Percentiles rank a stretch among this genome's conserved stretches.
These are phyloP conservation scores for Ilex aquifolium DNA, from an alignment of 257 asterid genomes.

Conservation along the genomic window DNA sequence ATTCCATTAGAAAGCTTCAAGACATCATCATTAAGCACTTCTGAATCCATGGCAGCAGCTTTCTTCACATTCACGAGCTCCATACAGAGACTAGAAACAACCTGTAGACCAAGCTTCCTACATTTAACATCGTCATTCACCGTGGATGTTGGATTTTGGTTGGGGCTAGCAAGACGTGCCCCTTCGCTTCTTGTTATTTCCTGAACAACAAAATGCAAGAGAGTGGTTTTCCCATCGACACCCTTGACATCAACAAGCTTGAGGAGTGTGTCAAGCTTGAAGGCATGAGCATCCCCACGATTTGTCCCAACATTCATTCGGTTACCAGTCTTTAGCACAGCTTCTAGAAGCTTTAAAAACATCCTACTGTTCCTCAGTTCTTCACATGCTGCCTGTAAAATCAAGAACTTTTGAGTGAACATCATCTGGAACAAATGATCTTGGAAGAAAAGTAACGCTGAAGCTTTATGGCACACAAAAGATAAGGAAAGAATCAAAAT, in stretches of 20 bases:
- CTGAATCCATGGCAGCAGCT: conserved; percentile 33
- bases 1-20: conserved; percentile 21
- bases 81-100: conserved; percentile 16
- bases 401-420: neutral
- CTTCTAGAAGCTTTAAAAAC: conserved; percentile 31
- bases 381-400: conserved; percentile 21
- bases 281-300: conserved; percentile 30
- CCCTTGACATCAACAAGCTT: conserved; percentile 30
- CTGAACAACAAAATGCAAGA: conserved; percentile 27
- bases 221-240: conserved; percentile 27
- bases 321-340: conserved; percentile 26
- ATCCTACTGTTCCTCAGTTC: conserved; percentile 25
- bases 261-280: conserved; percentile 26
- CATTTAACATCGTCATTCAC: conserved; percentile 6
- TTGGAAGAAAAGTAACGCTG: too few relatives aligned
- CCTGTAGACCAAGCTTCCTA: conserved; percentile 26
- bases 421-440: too few relatives aligned
- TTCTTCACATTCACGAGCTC: conserved; percentile 24
- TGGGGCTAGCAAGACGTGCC: conserved; percentile 9
- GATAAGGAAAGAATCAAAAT: too few relatives aligned
- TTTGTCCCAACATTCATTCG: conserved; percentile 34
- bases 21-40: conserved; percentile 16
- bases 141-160: conserved; percentile 1
- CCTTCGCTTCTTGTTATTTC: conserved; percentile 28
- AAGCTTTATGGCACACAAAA: too few relatives aligned